phyloP scores from a whole-genome alignment of 306 rosid genomes.

The Hippophae tibetana region DNA sequence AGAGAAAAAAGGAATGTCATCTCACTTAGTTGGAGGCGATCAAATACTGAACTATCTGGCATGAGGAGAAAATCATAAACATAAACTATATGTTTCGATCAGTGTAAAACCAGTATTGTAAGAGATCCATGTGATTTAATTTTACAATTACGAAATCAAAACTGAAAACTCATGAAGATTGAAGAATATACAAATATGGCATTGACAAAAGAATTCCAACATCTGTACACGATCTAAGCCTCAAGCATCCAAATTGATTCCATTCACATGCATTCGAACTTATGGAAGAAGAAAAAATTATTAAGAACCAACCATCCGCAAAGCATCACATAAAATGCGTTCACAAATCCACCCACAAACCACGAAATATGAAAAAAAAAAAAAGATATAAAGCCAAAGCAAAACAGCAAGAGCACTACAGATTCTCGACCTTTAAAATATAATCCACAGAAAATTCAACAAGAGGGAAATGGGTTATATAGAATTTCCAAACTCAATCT shows the following conservation, averaged over 20 bases:
- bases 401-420: slow-evolving; percentile 2
- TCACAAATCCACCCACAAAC: slow-evolving; percentile 12
- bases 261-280: slow-evolving; percentile 8
- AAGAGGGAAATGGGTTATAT: slow-evolving; percentile 18
- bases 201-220: slow-evolving; percentile 7
- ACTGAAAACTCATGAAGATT: background rate
- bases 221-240: slow-evolving; percentile 14
- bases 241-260: slow-evolving; percentile 8
- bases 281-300: background rate
- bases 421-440: slow-evolving; percentile 6
- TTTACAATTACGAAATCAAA: background rate
- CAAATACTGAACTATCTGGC: background rate
- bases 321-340: slow-evolving; percentile 12
- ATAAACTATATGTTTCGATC: too few species aligned
- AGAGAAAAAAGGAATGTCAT: background rate
- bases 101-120: background rate
- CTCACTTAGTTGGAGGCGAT: background rate
- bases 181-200: background rate
- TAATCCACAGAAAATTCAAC: slow-evolving; percentile 23
- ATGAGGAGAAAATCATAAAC: background rate
- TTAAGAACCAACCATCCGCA: slow-evolving; percentile 11
- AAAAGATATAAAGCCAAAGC: slow-evolving; percentile 1
- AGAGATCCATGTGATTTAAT: background rate
- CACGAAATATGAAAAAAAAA: background rate
- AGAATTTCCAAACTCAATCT: slow-evolving; percentile 9